Base-by-base conservation (phyloP, 805 yeast genomes). In the Yamadazyma endophytica region DNA sequence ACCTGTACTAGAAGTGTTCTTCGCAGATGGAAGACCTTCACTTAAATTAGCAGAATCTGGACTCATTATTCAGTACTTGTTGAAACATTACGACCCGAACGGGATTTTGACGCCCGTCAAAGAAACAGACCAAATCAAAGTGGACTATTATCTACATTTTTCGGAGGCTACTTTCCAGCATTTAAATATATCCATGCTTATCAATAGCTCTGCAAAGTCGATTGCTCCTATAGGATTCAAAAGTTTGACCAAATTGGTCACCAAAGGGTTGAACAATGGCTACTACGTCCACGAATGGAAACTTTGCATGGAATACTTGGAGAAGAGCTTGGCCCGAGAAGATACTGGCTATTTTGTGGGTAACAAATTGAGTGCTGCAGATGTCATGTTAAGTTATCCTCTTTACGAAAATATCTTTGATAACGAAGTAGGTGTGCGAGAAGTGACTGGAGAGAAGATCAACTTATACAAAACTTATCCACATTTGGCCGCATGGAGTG, bases 91-190 rank as follows among this genome's bases (percentile, higher is more conserved):
- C 29, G 71, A 64, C 37, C 51, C 53, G 11, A 28, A 51, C 19
- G 26, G 48, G 16, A 27, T 53, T 1, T 38, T 64, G 9, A 47
- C 46, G 15, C 61, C 66, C 1, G 19, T 30, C 0, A 42, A 40
- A 21, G 67, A 55, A 8, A 61, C 58, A 7, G 72, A 70, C 17
- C 56, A 53, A 25, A 65, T 69, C 11, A 40, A 57, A 31, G 68
- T 76, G 18, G 74, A 75, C 39, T 79, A 73, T 49, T 77, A 58
- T 38, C 49, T 77, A 26, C 76, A 75, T 46, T 76, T 71, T 44
- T 50, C 73, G 9, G 90, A 82, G 50, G 85, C 79, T 1, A 68
- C 82, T 12, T 50, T 82, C 13, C 78, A 74, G 47, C 77, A 75
- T 12, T 54, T 68, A 6, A 47, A 72, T 32, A 54, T 64, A 28